Evolutionary conservation across 2,329 filamentous ascomycete genomes (phyloP).

Genomic region (Lomentospora prolificans): DNA sequence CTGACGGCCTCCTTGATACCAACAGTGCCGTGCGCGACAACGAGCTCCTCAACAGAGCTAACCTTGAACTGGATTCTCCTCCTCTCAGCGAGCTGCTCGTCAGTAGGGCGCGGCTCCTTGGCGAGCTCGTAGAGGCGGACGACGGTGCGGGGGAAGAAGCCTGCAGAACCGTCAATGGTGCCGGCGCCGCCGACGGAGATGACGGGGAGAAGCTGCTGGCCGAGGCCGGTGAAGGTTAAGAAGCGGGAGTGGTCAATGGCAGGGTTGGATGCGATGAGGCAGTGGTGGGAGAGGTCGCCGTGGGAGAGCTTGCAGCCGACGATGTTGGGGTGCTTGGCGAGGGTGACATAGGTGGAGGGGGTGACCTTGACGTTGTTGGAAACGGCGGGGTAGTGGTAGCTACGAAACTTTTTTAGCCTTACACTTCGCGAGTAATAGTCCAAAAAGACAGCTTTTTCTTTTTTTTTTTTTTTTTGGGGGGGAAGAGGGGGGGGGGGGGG

Average conservation of each 20-base stretch:
- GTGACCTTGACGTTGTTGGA: slow-evolving; percentile 54
- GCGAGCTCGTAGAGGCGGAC: slow-evolving; percentile 45
- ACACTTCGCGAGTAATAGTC: not conserved
- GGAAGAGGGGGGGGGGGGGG: not conserved
- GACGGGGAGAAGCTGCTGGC: slow-evolving; percentile 54
- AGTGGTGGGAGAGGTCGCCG: slow-evolving; percentile 54
- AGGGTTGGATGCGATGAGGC: slow-evolving; percentile 49
- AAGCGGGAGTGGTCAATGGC: slow-evolving; percentile 49
- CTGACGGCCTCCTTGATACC: slow-evolving; percentile 57
- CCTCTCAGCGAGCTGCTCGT: slow-evolving; percentile 37
- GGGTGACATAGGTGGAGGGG: slow-evolving; percentile 44
- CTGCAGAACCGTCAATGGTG: slow-evolving; percentile 52
- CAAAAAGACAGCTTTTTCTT: not conserved
- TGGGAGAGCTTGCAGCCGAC: slow-evolving; percentile 62
- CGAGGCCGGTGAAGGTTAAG: slow-evolving; percentile 53
- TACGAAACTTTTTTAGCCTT: slow-evolving; percentile 15
- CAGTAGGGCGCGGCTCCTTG: slow-evolving; percentile 18
- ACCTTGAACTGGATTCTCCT: slow-evolving; percentile 50
- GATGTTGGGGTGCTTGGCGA: slow-evolving; percentile 55
- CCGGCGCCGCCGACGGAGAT: slow-evolving; percentile 48
- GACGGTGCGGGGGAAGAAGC: slow-evolving; percentile 53
- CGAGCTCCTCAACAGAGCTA: slow-evolving; percentile 50
- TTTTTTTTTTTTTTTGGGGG: not conserved
- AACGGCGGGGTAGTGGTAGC: slow-evolving; percentile 57
- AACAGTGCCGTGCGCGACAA: slow-evolving; percentile 49